Evolutionary conservation across 805 yeast genomes (phyloP).

Genomic region (Starmerella vaccinii): DNA sequence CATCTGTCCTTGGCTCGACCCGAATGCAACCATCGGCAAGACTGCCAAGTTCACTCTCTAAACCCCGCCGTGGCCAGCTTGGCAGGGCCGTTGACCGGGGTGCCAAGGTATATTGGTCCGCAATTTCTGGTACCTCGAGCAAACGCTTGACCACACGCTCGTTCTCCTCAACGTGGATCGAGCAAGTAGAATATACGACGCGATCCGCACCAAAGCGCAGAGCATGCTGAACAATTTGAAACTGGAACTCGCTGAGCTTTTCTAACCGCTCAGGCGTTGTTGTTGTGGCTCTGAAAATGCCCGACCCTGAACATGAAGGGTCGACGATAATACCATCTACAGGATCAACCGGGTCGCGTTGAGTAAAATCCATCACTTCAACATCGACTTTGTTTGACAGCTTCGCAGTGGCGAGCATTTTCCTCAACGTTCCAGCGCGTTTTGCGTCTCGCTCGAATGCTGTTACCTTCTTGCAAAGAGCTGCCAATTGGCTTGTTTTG

Average conservation of each 20-base stretch:
- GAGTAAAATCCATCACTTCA: conserved; percentile 51
- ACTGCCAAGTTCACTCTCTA: conserved; percentile 51
- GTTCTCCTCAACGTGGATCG: conserved; percentile 86
- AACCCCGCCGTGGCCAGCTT: conserved; percentile 78
- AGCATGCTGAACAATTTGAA: conserved; percentile 79
- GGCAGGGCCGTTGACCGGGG: conserved; percentile 59
- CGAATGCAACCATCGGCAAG: conserved; percentile 62
- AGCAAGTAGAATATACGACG: conserved; percentile 91
- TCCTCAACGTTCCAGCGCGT: conserved; percentile 57
- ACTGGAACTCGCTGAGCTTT: conserved; percentile 78
- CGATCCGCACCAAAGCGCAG: conserved; percentile 56
- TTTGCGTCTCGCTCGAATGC: conserved; percentile 83
- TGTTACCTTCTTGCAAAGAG: conserved; percentile 39
- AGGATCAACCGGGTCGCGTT: conserved; percentile 44
- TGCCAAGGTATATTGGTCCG: conserved; percentile 56
- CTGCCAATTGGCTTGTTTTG: conserved; percentile 87
- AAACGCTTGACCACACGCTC: conserved; percentile 82
- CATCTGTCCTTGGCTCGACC: conserved; percentile 76
- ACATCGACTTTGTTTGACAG: conserved; percentile 40
- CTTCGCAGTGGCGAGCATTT: conserved; percentile 74
- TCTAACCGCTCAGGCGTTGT: conserved; percentile 43
- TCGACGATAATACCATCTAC: conserved; percentile 82
- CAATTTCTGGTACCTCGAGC: conserved; percentile 54
- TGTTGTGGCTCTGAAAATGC: conserved; percentile 53
- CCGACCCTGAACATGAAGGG: conserved; percentile 97